A percentile compares a stretch with the other conserved stretches of the same genome.
Conservation (phyloP, 805 yeast species). For the Hanseniaspora taiwanica region DNA sequence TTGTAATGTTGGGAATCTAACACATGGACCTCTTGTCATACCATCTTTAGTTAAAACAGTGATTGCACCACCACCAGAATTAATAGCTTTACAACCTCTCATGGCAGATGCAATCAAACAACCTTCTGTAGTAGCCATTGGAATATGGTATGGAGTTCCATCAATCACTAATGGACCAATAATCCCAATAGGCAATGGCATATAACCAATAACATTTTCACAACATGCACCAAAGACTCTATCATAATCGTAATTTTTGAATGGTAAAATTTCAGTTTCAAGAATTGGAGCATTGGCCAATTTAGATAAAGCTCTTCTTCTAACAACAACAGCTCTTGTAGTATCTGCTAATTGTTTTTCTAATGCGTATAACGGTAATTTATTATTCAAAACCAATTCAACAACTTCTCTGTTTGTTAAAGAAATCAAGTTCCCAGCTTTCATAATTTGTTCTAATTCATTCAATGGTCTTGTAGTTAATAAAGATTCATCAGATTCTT, state of each 20-base stretch:
- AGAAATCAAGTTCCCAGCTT: conserved; percentile 56
- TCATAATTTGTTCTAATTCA: conserved; percentile 46
- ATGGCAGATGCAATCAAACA: conserved; percentile 95
- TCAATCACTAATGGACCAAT: conserved; percentile 95
- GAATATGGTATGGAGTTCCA: conserved; percentile 77
- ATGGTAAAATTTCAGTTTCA: conserved; percentile 63
- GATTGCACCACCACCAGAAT: conserved; percentile 90
- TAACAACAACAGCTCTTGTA: conserved; percentile 83
- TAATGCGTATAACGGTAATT: conserved; percentile 82
- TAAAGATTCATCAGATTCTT: conserved; percentile 13
- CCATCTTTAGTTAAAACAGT: conserved; percentile 92
- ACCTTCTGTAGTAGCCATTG: conserved; percentile 99
- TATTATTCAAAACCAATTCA: conserved; percentile 55
- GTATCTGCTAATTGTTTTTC: conserved; percentile 85
- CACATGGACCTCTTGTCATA: conserved; percentile 99
- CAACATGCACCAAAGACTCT: conserved; percentile 98
- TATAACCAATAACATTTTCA: conserved; percentile 92
- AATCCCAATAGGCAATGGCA: conserved; percentile 95
- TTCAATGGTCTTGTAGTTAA: conserved; percentile 42
- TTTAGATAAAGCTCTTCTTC: conserved; percentile 84
- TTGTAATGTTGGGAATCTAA: conserved; percentile 63
- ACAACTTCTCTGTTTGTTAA: conserved; percentile 65
- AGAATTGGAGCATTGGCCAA: conserved; percentile 73
- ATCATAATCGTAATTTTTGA: conserved; percentile 74
- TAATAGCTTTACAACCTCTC: conserved; percentile 98